Evolutionary conservation across 2,329 filamentous ascomycete genomes (phyloP).

Genomic region (Aureobasidium sp.): DNA sequence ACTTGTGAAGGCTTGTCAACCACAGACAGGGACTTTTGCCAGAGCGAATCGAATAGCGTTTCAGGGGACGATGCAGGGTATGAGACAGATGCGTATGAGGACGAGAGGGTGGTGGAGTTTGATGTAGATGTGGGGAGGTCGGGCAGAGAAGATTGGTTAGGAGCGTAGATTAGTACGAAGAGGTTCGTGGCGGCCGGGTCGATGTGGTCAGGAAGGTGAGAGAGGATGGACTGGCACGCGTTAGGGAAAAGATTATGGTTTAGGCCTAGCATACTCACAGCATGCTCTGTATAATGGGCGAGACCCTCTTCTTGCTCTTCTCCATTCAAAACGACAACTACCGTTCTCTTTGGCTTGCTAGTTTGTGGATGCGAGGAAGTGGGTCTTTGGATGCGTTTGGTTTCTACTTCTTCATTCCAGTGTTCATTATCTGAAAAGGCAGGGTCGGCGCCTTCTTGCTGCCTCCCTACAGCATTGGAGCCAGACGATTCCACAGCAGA

Average conservation of each 20-base stretch:
- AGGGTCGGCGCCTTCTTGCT: constrained; percentile 20
- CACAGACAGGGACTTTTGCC: constrained; percentile 66
- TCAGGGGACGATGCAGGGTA: constrained; percentile 41
- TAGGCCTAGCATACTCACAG: constrained; percentile 48
- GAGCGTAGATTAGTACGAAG: constrained; percentile 84
- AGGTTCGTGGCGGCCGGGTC: constrained; percentile 66
- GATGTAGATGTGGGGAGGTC: constrained; percentile 72
- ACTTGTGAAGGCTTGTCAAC: constrained; percentile 82
- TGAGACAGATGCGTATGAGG: background rate
- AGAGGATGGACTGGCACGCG: constrained; percentile 54
- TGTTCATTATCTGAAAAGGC: constrained; percentile 63
- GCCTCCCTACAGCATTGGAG: constrained; percentile 27
- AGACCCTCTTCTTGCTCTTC: constrained; percentile 55
- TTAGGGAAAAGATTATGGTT: background rate
- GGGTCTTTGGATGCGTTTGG: constrained; percentile 42
- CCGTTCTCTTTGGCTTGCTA: constrained; percentile 49
- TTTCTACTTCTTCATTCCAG: constrained; percentile 84
- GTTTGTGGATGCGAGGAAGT: constrained; percentile 25
- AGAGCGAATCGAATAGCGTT: constrained; percentile 65
- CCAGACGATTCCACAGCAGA: constrained; percentile 76
- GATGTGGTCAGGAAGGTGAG: constrained; percentile 71
- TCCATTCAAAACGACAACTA: constrained; percentile 83
- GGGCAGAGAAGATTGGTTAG: constrained; percentile 65
- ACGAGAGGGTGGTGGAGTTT: constrained; percentile 52
- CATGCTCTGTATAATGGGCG: constrained; percentile 61